Conservation (phyloP, 176 grass and related monocot species). For the Oryza nivara region DNA sequence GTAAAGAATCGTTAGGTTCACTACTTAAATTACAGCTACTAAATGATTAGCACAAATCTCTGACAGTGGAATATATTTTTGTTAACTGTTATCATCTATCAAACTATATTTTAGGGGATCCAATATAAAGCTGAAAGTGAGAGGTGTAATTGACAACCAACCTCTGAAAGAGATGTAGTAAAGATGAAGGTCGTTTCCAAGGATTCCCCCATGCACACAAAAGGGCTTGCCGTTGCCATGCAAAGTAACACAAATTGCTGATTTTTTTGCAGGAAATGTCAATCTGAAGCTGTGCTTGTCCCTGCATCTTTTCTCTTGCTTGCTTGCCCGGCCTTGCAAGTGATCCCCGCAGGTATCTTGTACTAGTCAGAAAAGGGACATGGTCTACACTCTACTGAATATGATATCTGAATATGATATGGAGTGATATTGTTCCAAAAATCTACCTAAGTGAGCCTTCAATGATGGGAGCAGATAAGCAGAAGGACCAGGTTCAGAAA, state of each 20-base stretch:
- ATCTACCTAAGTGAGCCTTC: background rate
- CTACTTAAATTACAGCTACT: background rate
- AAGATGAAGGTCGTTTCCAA: constrained; percentile 10
- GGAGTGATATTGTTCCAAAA: background rate
- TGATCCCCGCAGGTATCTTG: background rate
- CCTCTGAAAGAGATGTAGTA: constrained; percentile 25
- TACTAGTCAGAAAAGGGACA: background rate
- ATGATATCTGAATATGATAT: background rate
- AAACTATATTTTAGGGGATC: background rate
- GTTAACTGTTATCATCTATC: background rate
- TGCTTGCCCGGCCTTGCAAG: constrained; percentile 36
- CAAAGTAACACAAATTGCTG: background rate
- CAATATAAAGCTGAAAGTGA: background rate
- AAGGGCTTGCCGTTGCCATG: background rate
- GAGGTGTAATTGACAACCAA: constrained; percentile 18
- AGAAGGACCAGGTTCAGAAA: background rate
- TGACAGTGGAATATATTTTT: background rate
- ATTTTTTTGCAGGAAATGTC: constrained; percentile 1
- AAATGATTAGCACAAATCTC: background rate
- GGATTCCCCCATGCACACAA: constrained; percentile 21
- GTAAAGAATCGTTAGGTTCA: background rate
- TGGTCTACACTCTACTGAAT: background rate
- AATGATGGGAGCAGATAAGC: background rate
- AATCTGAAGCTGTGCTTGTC: background rate
- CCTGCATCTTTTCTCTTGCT: background rate